Evolutionary conservation across 2,329 filamentous ascomycete genomes (phyloP), one percentile per base, ranked within the genome.

Genomic region (Macroventuria anomochaeta): DNA sequence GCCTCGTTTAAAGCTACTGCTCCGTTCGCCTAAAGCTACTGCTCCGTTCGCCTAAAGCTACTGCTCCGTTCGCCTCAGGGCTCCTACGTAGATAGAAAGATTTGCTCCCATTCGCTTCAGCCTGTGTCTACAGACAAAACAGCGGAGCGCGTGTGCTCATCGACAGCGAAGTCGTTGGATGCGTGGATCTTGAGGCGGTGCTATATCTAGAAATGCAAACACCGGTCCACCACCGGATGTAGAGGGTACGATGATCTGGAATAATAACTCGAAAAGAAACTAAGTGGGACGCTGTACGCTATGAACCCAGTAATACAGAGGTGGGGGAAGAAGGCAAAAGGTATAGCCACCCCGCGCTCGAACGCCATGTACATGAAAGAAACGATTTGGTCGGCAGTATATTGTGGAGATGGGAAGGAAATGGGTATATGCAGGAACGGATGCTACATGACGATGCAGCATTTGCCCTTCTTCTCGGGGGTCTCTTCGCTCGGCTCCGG

Each of bases 391-490:
- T 56, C 56, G 54, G 57, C 55, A 43, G 40, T 58, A 61, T 56
- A 60, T 64, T 57, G 57, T 61, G 48, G 44, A 36, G 49, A 55
- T 48, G 29, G 55, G 41, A 53, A 62, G 59, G 61, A 40, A 61
- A 63, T 56, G 63, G 67, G 64, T 68, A 72, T 70, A 66, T 60
- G 46, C 47, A 49, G 52, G 57, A 56, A 57, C 53, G 59, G 62
- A 64, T 41, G 59, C 68, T 80, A 91, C 89, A 91, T 91, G 62
- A 93, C 83, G 57, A 90, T 79, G 74, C 89, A 92, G 74, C 88
- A 89, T 53, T 84, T 86, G 63, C 88, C 88, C 10, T 85, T 83
- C 59, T 81, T 83, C 64, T 85, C 81, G 63, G 84, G 80, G 59
- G 82, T 79, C 62, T 81, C 80, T 55, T 85, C 81, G 10, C 78